These are phyloP conservation scores for Leishmania amazonensis DNA, from an alignment of 208 protist species.

Conservation along the genomic window DNA sequence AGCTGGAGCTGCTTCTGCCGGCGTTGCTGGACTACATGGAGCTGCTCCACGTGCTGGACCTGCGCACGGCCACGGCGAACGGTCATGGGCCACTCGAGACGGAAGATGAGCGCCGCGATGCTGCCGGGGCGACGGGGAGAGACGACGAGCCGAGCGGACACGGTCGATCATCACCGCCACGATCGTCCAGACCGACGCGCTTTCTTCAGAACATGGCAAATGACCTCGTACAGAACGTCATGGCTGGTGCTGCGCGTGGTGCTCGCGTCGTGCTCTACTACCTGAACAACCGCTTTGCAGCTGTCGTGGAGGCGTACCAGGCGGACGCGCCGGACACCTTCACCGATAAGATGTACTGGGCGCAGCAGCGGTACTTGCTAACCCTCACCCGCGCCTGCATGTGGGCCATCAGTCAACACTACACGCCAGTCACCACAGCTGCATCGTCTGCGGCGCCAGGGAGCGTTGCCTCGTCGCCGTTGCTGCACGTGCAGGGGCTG, in stretches of 20 bases:
- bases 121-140: not conserved
- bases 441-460: not conserved
- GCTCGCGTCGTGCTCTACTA: slow-evolving; percentile 33
- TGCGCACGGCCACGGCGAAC: not conserved
- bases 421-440: not conserved
- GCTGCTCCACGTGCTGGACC: slow-evolving; percentile 21
- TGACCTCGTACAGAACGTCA: slow-evolving; percentile 5
- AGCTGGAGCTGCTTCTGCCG: slow-evolving; percentile 33
- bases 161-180: not conserved
- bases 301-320: slow-evolving; percentile 6
- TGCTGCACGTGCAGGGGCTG: not conserved
- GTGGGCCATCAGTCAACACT: slow-evolving; percentile 20
- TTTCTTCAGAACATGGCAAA: slow-evolving; percentile 18
- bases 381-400: slow-evolving; percentile 24
- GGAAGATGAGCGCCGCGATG: not conserved
- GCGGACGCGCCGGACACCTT: not conserved
- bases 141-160: not conserved
- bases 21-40: slow-evolving; percentile 19
- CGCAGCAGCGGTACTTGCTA: slow-evolving; percentile 23
- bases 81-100: not conserved
- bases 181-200: slow-evolving; percentile 1
- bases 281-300: slow-evolving; percentile 14
- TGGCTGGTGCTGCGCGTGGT: slow-evolving; percentile 15
- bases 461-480: not conserved
- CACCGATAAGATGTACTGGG: slow-evolving; percentile 23